A percentile compares a stretch with the other conserved stretches of the same genome.
phyloP scores from a whole-genome alignment of 2,329 filamentous ascomycete species.

The Xylariaceae sp. region DNA sequence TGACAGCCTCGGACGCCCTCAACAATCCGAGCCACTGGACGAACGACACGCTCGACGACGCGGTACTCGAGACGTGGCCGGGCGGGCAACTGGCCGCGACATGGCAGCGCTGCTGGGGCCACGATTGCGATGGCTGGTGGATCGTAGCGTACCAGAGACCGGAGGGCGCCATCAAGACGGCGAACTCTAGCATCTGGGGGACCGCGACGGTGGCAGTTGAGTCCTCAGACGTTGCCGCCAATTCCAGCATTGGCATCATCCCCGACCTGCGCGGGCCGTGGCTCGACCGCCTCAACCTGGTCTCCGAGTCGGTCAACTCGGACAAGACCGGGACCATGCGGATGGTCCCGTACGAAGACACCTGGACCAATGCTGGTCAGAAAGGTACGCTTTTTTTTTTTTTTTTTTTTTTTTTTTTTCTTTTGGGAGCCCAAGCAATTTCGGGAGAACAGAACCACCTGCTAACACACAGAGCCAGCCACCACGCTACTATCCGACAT shows the following conservation, averaged over 20 bases:
- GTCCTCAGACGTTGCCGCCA: conserved; percentile 19
- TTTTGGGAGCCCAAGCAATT: no score
- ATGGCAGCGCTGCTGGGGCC: conserved; percentile 26
- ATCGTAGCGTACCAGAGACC: conserved; percentile 31
- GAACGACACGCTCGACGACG: conserved; percentile 23
- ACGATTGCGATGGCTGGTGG: conserved; percentile 22
- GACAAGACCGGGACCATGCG: conserved; percentile 19
- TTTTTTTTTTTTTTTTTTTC: no score
- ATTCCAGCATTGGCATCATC: conserved; percentile 30
- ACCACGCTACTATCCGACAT: conserved; percentile 20
- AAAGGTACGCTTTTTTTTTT: conserved; percentile 25
- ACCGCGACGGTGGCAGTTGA: conserved; percentile 24
- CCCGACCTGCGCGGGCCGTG: conserved; percentile 19
- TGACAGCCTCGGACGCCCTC: conserved; percentile 20
- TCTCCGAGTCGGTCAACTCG: conserved; percentile 16
- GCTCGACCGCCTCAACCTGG: conserved; percentile 24
- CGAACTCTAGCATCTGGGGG: conserved; percentile 27
- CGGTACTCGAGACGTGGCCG: conserved; percentile 21
- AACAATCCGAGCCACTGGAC: conserved; percentile 25
- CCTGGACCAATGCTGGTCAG: conserved; percentile 19
- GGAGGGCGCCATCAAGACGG: conserved; percentile 29
- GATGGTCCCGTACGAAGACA: conserved; percentile 22
- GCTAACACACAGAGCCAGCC: conserved; percentile 10
- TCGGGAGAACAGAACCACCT: conserved; percentile 2
- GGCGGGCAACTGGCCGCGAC: conserved; percentile 29